These are phyloP conservation scores for Wickerhamomyces rabaulensis DNA, from an alignment of 805 yeast genomes.

Conservation along the genomic window DNA sequence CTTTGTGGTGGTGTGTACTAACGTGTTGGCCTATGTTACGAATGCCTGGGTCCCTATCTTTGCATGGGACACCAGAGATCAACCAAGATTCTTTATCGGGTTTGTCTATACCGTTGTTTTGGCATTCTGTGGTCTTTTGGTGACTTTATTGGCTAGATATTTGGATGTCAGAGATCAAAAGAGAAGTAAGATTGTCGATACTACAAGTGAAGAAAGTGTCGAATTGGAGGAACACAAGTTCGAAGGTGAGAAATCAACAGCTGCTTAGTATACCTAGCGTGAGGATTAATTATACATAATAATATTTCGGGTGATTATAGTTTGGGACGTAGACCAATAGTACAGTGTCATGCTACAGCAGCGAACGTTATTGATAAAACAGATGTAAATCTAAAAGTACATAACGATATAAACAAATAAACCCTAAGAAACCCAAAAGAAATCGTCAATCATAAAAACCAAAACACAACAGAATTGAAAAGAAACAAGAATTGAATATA, in stretches of 20 bases:
- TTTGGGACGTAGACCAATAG: too few species aligned
- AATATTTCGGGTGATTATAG: too few species aligned
- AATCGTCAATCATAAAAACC: neutral
- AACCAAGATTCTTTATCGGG: slow-evolving; percentile 30
- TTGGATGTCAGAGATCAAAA: neutral
- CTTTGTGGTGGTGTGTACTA: slow-evolving; percentile 31
- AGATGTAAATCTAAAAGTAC: neutral
- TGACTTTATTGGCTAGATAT: slow-evolving; percentile 22
- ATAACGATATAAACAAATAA: too few species aligned
- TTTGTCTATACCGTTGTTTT: slow-evolving; percentile 31
- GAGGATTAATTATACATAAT: too few species aligned
- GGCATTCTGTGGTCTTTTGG: slow-evolving; percentile 25
- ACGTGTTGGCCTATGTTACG: too few species aligned
- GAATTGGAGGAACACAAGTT: too few species aligned
- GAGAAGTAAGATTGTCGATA: too few species aligned
- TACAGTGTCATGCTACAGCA: too few species aligned
- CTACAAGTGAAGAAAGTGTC: too few species aligned
- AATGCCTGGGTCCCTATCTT: slow-evolving; percentile 33
- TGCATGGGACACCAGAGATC: slow-evolving; percentile 30
- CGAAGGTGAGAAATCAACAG: too few species aligned
- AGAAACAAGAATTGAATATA: neutral
- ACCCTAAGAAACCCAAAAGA: neutral
- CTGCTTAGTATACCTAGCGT: too few species aligned
- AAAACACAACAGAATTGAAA: neutral
- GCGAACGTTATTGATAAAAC: neutral